Conservation (phyloP, 176 grass and related monocot genomes). For the Aegilops umbellulata region DNA sequence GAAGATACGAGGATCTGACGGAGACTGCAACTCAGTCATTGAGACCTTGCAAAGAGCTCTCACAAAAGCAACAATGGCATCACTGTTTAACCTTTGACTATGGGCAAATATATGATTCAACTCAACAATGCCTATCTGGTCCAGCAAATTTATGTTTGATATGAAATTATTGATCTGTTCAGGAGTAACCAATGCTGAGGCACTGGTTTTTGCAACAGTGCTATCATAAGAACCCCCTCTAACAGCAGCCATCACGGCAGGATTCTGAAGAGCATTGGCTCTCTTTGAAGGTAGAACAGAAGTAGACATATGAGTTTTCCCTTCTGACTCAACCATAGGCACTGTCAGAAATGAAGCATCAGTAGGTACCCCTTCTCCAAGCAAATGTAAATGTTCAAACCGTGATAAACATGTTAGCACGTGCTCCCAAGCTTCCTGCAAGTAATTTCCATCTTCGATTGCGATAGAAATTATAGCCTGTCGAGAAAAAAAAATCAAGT, state of each 20-base stretch:
- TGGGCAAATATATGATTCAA: constrained; percentile 98
- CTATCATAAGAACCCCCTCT: constrained; percentile 97
- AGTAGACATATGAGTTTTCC: constrained; percentile 62
- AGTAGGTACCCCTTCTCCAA: constrained; percentile 88
- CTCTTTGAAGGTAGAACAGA: constrained; percentile 52
- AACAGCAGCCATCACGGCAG: constrained; percentile 85
- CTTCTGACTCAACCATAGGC: constrained; percentile 54
- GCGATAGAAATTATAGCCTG: constrained; percentile 99
- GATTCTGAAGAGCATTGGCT: constrained; percentile 91
- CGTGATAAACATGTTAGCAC: constrained; percentile 92
- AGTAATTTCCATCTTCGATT: constrained; percentile 89
- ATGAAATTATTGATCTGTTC: constrained; percentile 96
- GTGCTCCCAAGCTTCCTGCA: constrained; percentile 97
- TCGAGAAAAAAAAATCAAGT: constrained; percentile 23
- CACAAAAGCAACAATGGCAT: constrained; percentile 98
- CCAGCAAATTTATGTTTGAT: constrained; percentile 88
- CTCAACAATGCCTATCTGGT: constrained; percentile 96
- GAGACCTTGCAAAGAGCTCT: constrained; percentile 98
- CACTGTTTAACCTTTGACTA: constrained; percentile 95
- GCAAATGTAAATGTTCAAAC: constrained; percentile 94
- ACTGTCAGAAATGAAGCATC: constrained; percentile 92
- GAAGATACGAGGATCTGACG: constrained; percentile 87
- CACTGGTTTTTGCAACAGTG: constrained; percentile 56
- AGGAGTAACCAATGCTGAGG: constrained; percentile 66
- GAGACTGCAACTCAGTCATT: constrained; percentile 89